Base-by-base conservation (phyloP, 2,329 filamentous ascomycete genomes). In the Xylariaceae sp. region DNA sequence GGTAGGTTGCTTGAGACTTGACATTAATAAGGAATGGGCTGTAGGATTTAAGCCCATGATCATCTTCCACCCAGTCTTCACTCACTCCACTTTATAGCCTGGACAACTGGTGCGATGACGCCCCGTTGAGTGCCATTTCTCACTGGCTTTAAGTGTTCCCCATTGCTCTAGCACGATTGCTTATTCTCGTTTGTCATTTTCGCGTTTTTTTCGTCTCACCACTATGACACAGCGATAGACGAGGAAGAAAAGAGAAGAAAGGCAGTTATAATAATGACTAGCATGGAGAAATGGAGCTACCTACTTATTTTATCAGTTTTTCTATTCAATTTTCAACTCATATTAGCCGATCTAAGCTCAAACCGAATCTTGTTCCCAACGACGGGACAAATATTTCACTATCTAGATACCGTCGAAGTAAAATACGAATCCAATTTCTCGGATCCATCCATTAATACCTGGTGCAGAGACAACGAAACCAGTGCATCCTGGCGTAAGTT, bases 251-350 rank as follows among this genome's bases (percentile, higher is more conserved):
- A 29, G 26, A 29, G 10, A 29, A 29, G n/a, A n/a, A n/a, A n/a
- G n/a, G n/a, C 26, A 37, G 9, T 16, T 37, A 10, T 37, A 10
- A 37, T 14, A 37, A 37, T 37, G 32, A 10, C 23, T 20, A 57
- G 12, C 57, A 59, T 19, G 46, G 40, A 52, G 21, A 40, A 37
- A n/a, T 19, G 12, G 47, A 32, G 9, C 37, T 19, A 21, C 40
- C 37, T 52, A 16, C 20, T 47, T 4, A 37, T 20, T n/a, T n/a
- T 26, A 19, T 7, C 14, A 7, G 5, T 37, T 37, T 12, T 37
- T 37, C 14, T 37, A 37, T 37, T 7, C 32, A 37, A n/a, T 18
- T 16, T 21, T 4, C 14, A 29, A 26, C 26, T 6, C 18, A 20
- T 37, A 16, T 40, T n/a, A 29, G 50, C 20, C 20, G 16, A 46